These are phyloP conservation scores for Rosa persica DNA, from an alignment of 306 rosid species.

Conservation along the genomic window DNA sequence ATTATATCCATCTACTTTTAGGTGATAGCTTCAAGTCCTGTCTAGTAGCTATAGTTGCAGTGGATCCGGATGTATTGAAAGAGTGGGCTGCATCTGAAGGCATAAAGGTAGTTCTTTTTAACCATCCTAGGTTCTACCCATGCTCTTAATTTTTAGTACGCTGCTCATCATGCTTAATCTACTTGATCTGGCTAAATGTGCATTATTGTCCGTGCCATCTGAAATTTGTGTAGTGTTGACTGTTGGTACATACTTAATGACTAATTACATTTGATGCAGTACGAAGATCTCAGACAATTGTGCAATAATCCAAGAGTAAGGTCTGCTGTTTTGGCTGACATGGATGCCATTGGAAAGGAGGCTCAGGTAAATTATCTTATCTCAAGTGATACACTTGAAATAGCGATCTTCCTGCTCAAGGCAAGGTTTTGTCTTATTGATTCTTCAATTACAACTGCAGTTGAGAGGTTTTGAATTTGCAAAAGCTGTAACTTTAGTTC, in stretches of 20 bases:
- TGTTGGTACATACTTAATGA: background rate
- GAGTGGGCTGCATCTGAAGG: slow-evolving; percentile 80
- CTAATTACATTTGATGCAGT: slow-evolving; percentile 39
- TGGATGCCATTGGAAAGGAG: slow-evolving; percentile 77
- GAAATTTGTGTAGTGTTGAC: background rate
- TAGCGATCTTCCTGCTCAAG: background rate
- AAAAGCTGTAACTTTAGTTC: slow-evolving; percentile 70
- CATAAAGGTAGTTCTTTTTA: slow-evolving; percentile 45
- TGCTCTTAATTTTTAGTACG: background rate
- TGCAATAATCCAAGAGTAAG: slow-evolving; percentile 73
- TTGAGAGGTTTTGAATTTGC: slow-evolving; percentile 92
- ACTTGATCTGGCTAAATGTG: too few relatives aligned
- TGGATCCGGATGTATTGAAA: slow-evolving; percentile 67
- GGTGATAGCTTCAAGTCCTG: slow-evolving; percentile 85
- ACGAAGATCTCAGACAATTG: slow-evolving; percentile 60
- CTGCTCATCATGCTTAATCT: too few relatives aligned
- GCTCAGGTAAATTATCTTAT: slow-evolving; percentile 52
- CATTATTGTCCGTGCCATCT: background rate
- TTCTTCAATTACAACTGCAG: slow-evolving; percentile 37
- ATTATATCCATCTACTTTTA: slow-evolving; percentile 22
- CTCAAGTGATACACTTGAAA: slow-evolving; percentile 1
- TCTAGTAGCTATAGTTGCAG: slow-evolving; percentile 71
- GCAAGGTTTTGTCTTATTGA: background rate
- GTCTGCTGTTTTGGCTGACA: slow-evolving; percentile 74
- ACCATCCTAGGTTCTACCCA: background rate